These are phyloP conservation scores for Zymoseptoria crescenta DNA, from an alignment of 2,329 filamentous ascomycete genomes.

Conservation along the genomic window DNA sequence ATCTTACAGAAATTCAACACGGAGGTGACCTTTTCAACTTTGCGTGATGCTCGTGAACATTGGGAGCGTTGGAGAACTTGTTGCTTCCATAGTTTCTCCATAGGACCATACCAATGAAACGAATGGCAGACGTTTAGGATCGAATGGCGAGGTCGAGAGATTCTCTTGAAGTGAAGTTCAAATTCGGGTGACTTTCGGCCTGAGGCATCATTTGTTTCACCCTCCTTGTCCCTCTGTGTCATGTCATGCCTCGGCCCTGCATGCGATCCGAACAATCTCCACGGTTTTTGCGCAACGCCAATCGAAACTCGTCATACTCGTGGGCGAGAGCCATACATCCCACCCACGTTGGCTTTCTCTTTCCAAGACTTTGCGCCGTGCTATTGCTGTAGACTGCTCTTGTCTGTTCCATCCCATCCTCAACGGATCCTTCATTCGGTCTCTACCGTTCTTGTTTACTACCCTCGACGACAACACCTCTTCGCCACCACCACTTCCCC, in stretches of 20 bases:
- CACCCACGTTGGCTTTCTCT: background rate
- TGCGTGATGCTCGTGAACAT: too few species aligned
- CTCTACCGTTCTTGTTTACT: background rate
- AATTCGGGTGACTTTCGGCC: too few species aligned
- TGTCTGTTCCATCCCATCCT: background rate
- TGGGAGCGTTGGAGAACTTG: too few species aligned
- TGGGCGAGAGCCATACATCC: background rate
- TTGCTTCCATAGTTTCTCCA: too few species aligned
- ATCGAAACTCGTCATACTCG: background rate
- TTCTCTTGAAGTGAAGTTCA: background rate
- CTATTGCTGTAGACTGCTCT: too few species aligned
- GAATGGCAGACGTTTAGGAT: too few species aligned
- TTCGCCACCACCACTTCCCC: background rate
- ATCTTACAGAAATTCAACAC: background rate
- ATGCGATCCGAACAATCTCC: background rate
- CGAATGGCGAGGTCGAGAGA: too few species aligned
- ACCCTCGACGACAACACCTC: background rate
- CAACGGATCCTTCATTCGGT: background rate
- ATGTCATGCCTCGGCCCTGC: background rate
- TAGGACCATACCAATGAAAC: too few species aligned
- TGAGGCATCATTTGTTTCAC: background rate
- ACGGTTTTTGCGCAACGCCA: too few species aligned
- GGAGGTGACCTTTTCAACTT: background rate
- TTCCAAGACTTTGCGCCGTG: too few species aligned
- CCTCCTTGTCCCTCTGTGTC: too few species aligned